Conservation (phyloP, 768 basidiomycete genomes). For the Xerocomus spinulosus region DNA sequence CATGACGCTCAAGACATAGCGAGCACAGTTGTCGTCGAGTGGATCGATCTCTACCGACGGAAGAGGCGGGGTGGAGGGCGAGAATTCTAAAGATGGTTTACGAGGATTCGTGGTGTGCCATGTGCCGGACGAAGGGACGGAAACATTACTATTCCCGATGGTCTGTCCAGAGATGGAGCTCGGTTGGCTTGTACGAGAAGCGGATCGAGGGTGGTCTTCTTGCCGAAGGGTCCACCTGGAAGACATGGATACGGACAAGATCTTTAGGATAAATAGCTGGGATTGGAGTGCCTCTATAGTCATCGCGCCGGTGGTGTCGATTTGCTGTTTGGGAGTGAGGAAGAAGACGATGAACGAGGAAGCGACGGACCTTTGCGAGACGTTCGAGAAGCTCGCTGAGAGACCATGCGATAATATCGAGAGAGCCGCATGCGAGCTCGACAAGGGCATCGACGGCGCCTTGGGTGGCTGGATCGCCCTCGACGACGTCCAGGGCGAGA, state of each 20-base stretch:
- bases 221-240: conserved; percentile 61
- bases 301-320: conserved; percentile 46
- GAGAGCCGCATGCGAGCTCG: conserved; percentile 70
- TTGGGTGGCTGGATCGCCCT: conserved; percentile 69
- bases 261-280: conserved; percentile 80
- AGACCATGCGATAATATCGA: conserved; percentile 77
- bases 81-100: conserved; percentile 41
- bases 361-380: conserved; percentile 58
- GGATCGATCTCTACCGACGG: conserved; percentile 63
- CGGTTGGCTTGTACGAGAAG: conserved; percentile 41
- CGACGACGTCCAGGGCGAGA: conserved; percentile 62
- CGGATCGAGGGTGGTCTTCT: conserved; percentile 37
- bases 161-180: conserved; percentile 30
- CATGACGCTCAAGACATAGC: conserved; percentile 79
- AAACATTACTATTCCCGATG: conserved; percentile 30
- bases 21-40: conserved; percentile 77
- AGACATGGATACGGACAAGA: conserved; percentile 71
- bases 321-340: conserved; percentile 39
- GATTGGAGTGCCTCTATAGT: conserved; percentile 78
- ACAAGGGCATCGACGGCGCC: conserved; percentile 76
- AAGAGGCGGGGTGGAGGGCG: conserved; percentile 31
- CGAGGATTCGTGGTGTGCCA: conserved; percentile 27
- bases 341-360: not conserved
- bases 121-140: conserved; percentile 30
- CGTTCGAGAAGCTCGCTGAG: conserved; percentile 75